phyloP scores from a whole-genome alignment of 2,329 filamentous ascomycete species.

The Fusarium bactridioides region DNA sequence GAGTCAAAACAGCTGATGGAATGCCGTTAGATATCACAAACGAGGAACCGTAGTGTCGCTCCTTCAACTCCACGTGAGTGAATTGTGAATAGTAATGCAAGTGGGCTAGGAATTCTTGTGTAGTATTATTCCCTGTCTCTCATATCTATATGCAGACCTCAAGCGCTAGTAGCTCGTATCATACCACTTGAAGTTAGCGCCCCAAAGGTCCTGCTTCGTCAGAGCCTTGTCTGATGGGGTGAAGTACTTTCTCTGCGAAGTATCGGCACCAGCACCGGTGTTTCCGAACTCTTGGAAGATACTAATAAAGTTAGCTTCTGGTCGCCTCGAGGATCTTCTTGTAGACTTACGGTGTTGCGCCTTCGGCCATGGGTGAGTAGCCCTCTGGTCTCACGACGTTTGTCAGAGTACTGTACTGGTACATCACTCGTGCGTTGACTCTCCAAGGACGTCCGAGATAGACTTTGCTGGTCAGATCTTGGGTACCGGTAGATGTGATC shows the following conservation, averaged over 20 bases:
- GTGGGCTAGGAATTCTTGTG: rapidly evolving
- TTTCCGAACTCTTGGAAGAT: not conserved
- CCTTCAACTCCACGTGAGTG: not conserved
- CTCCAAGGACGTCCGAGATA: not conserved
- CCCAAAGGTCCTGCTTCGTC: not conserved
- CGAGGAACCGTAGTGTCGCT: rapidly evolving
- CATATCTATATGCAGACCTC: not conserved
- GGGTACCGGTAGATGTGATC: rapidly evolving
- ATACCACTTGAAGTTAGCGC: not conserved
- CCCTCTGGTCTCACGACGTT: not conserved
- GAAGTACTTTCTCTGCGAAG: not conserved
- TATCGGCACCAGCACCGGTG: not conserved
- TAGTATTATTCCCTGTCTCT: not conserved
- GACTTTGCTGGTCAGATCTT: not conserved
- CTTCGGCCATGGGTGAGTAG: not conserved
- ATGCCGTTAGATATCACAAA: not conserved
- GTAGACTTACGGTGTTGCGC: not conserved
- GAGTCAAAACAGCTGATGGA: not conserved
- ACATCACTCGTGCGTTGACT: not conserved
- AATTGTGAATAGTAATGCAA: not conserved
- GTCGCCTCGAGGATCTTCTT: not conserved
- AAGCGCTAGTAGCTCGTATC: not conserved
- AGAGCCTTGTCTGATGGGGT: not conserved
- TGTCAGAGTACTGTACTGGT: not conserved
- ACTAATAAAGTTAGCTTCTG: not conserved